Evolutionary conservation across 1,284 basidiomycete species (phyloP), one percentile per base, ranked within the genome.

Genomic region (Boletus sp.): DNA sequence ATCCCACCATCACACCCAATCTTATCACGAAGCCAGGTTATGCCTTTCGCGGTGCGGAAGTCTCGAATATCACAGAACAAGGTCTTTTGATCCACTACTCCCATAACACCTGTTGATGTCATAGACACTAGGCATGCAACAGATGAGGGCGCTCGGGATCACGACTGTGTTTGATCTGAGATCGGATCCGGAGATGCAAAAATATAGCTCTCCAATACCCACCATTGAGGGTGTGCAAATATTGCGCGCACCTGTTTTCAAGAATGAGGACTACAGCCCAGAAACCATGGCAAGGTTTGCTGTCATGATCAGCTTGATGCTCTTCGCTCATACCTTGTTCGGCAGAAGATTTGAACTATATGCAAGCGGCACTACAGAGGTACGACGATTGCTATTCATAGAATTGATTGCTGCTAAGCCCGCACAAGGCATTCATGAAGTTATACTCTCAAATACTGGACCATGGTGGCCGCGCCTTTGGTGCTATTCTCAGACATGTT

Each of bases 221-320:
- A 65, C 74, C 17, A 85, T 92, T 56, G 80, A 85, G 37, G 87
- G 83, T 11, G 79, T 90, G 25, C 78, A 85, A 51, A 73, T 91
- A 59, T 50, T 85, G 23, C 84, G 81, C 60, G 74, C 78, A 21
- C 89, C 90, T 2, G 88, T 91, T 40, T 92, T 92, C 69, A 77
- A 83, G 67, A 84, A 76, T 47, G 87, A 87, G 67, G 90, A 92
- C 71, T 92, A 92, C 71, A 90, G 88, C 67, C 90, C 90, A 30
- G 88, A 91, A 74, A 85, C 83, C 75, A 90, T 91, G 84, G 87
- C 90, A 65, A 88, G 85, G 90, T 91, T 77, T 76, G 88, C 86
- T 74, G 76, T 76, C 80, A 76, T 61, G 48, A 48, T 19, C 28
- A 11, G 9, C 60, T 28, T 49, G 28, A 31, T 46, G 31, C 35